phyloP scores from a whole-genome alignment of 2,329 filamentous ascomycete species.

The Hymenoscyphus infarciens region DNA sequence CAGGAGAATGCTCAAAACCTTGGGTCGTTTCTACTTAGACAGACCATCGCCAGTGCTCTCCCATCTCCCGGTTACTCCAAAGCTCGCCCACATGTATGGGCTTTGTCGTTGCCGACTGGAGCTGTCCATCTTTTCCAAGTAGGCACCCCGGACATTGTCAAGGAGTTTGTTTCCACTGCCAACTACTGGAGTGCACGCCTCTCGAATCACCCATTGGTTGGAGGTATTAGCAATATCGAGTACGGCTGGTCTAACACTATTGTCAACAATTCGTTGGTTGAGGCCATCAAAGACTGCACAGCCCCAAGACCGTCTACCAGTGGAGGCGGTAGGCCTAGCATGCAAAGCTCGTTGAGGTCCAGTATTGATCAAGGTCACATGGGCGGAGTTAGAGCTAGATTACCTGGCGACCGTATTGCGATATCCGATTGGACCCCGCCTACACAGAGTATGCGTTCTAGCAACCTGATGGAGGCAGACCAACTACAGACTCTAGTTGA shows the following conservation, averaged over 20 bases:
- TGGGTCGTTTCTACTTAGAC: conserved; percentile 81
- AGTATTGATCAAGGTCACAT: conserved; percentile 46
- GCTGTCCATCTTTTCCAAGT: conserved; percentile 98
- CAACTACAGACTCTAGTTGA: conserved; percentile 70
- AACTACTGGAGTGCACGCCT: conserved; percentile 98
- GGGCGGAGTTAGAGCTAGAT: conserved; percentile 44
- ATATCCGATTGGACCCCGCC: conserved; percentile 90
- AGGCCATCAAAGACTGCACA: conserved; percentile 48
- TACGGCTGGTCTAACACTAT: conserved; percentile 93
- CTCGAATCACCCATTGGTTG: conserved; percentile 87
- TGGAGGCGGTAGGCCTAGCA: conserved; percentile 34
- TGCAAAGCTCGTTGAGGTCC: conserved; percentile 60
- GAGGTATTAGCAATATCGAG: conserved; percentile 93
- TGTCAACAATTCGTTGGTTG: conserved; percentile 51
- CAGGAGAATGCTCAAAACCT: conserved; percentile 91
- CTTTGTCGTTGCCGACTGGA: conserved; percentile 83
- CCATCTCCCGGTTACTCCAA: conserved; percentile 93
- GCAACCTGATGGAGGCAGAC: conserved; percentile 71
- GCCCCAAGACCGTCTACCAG: conserved; percentile 30
- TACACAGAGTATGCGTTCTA: conserved; percentile 84
- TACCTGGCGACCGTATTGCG: conserved; percentile 79
- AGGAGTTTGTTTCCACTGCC: conserved; percentile 88
- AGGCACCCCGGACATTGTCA: conserved; percentile 88
- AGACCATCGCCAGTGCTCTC: conserved; percentile 86
- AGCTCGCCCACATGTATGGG: conserved; percentile 87